Base-by-base conservation (phyloP, 177 flowering plant species). In the Vitis hybrid region DNA sequence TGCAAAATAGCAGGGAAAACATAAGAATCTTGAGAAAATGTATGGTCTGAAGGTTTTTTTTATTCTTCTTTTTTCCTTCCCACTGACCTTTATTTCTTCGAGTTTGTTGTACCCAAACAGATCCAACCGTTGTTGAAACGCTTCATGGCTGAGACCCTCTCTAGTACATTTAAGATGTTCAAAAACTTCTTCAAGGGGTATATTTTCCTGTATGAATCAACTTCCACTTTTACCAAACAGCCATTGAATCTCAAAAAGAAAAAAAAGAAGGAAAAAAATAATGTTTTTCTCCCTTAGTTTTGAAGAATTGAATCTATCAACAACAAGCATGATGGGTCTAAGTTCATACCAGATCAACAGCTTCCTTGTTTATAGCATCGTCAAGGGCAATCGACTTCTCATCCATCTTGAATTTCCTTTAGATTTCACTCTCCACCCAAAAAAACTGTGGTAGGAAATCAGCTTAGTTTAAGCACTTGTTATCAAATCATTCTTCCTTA, bases 61-160 rank as follows among this genome's bases (percentile, higher is more conserved):
- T 34, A 0, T 34, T 34, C 8, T 34, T 34, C 1, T 34, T 34
- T 6, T 34, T 34, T 6, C 45, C 45, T 34, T 34, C 45, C 15
- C 62, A 10, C 75, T 62, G 11, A 87, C 92, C 88, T 82, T 81
- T 64, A 81, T 89, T 74, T 87, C 93, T 71, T 89, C 90, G 45
- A 89, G 90, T 74, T 87, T 86, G 68, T 89, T 89, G 75, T 81
- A 81, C 11, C 91, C 91, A 70, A 85, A 89, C 64, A 82, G 19
- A 12, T 78, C 81, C 74, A 89, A 59, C 19, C 89, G 79, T 63
- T 82, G 74, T 66, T 79, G 77, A 67, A 74, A 88, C 51, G 72
- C 87, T 59, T 85, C 86, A 54, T 81, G 64, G 58, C 50, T 79
- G 61, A 89, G 76, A 30, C 91, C 89, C n/a, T 80, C 83, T 61